Conservation (phyloP, 108 stramenopile species). For the Nitzschia putrida region DNA sequence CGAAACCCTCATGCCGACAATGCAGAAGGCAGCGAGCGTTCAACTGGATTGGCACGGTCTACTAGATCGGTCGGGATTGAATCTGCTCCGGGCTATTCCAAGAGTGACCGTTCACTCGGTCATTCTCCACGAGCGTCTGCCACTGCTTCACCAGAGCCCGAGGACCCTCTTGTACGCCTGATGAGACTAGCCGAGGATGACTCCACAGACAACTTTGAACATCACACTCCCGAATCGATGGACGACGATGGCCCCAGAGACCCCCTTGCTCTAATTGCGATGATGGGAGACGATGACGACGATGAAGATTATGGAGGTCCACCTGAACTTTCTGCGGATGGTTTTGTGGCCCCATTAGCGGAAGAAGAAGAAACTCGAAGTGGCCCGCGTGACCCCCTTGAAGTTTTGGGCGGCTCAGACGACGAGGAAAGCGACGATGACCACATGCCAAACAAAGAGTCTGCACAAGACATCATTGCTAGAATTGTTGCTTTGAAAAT, state of each 20-base stretch:
- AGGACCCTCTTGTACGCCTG: not conserved
- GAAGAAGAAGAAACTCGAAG: no score
- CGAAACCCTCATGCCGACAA: not conserved
- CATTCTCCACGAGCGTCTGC: not conserved
- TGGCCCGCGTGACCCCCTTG: no score
- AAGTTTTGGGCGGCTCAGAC: no score
- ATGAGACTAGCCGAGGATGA: not conserved
- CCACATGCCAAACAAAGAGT: not conserved
- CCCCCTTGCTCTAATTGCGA: constrained; percentile 1
- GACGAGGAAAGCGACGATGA: constrained; percentile 2
- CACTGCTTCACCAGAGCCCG: not conserved
- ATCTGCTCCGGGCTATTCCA: not conserved
- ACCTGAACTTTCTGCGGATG: no score
- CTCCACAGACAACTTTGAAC: not conserved
- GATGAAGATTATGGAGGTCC: not conserved
- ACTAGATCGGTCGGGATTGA: not conserved
- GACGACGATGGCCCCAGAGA: not conserved
- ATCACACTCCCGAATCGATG: not conserved
- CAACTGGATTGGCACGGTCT: not conserved
- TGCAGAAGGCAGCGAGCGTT: not conserved
- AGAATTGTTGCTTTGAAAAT: constrained; percentile 11
- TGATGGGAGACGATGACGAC: constrained; percentile 4
- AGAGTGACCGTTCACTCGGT: not conserved
- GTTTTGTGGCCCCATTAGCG: no score
- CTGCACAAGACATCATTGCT: not conserved